phyloP scores from a whole-genome alignment of 805 yeast species.

The Alloascoidea hylecoeti region DNA sequence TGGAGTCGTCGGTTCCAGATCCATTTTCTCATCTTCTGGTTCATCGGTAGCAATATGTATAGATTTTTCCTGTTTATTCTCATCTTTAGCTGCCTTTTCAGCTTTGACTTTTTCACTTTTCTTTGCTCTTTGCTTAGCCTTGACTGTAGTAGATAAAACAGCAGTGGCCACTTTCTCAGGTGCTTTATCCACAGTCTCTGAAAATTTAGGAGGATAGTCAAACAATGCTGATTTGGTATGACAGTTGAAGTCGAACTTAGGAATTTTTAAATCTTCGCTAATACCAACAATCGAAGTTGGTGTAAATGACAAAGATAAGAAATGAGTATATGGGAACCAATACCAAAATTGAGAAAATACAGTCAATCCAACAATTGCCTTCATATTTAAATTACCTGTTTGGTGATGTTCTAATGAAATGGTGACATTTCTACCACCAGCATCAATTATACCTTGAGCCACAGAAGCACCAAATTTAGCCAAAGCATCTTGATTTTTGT shows the following conservation, averaged over 20 bases:
- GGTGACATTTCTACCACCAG: conserved; percentile 97
- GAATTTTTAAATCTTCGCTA: conserved; percentile 71
- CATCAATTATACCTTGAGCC: conserved; percentile 95
- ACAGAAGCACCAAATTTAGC: conserved; percentile 96
- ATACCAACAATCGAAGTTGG: conserved; percentile 89
- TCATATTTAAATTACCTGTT: conserved; percentile 80
- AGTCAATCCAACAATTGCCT: conserved; percentile 84
- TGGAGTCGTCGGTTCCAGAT: conserved; percentile 15
- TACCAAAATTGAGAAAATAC: conserved; percentile 93
- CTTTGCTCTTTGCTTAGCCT: conserved; percentile 88
- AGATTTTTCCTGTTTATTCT: conserved; percentile 8
- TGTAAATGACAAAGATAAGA: conserved; percentile 78
- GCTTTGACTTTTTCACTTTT: conserved; percentile 38
- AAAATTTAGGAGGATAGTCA: conserved; percentile 81
- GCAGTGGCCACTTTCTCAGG: conserved; percentile 89
- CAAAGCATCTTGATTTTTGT: conserved; percentile 90
- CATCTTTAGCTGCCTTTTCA: conserved; percentile 36
- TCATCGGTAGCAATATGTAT: conserved; percentile 4
- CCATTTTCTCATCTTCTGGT: conserved; percentile 23
- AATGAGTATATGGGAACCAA: conserved; percentile 96
- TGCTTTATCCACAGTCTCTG: conserved; percentile 64
- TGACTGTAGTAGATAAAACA: conserved; percentile 83
- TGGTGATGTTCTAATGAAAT: conserved; percentile 79
- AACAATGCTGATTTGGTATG: conserved; percentile 69
- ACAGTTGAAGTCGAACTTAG: conserved; percentile 69